Evolutionary conservation across 768 basidiomycete genomes (phyloP), one percentile per base, ranked within the genome.

Genomic region (Megacollybia marginata): DNA sequence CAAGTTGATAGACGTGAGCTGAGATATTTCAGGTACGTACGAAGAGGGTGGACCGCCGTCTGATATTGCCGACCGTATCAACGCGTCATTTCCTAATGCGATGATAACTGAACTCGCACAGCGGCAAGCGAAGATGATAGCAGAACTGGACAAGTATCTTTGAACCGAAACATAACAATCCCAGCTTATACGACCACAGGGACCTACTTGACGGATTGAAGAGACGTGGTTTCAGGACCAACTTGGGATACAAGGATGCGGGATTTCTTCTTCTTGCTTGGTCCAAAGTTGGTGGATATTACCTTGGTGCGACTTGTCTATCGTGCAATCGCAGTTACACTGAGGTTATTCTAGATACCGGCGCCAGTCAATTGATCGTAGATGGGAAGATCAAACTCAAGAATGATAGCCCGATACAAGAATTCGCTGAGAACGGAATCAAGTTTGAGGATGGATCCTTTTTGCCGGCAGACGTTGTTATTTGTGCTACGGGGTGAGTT

Each of bases 341-440:
- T 20, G 12, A 16, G 34, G 13, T 44, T 28, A 28, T 28, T 20
- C n/a, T 46, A 80, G 80, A 81, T 54, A 74, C 75, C 16, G 82
- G 82, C 34, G 78, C 75, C 10, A 76, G 76, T 51, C 74, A 82
- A 61, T 65, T 78, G 54, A 78, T 86, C 57, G 73, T 76, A 43
- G 79, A 84, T 56, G 82, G 83, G 6, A 78, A 80, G 58, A 82
- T 87, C 69, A 84, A 83, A 61, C 63, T 87, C 50, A 86, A 85
- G 66, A 81, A 75, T 63, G 79, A 80, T 49, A 65, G 65, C 45
- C 64, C 68, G 44, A 75, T 85, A 48, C 60, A 69, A 49, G 59
- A 59, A 19, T 77, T 79, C 58, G 72, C 68, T 2, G 54, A 65
- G 42, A 57, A 48, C 15, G 73, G 74, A 6, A 52, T 81, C 23